Conservation (phyloP, 2,329 filamentous ascomycete genomes). For the Metarhizium rileyi region DNA sequence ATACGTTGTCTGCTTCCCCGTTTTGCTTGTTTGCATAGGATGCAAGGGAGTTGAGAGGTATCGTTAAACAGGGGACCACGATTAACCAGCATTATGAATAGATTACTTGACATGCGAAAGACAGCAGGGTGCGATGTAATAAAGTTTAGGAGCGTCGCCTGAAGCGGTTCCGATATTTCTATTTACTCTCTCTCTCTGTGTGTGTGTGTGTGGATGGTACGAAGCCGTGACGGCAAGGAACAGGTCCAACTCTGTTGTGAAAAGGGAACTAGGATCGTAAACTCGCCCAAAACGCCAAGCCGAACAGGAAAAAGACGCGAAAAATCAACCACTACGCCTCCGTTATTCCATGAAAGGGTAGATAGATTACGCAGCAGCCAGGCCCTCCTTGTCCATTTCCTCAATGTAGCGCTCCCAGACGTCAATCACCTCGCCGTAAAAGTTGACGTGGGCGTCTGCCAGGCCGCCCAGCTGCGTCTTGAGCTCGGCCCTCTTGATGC, state of each 20-base stretch:
- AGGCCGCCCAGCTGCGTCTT: constrained; percentile 74
- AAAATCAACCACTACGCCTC: background rate
- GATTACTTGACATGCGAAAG: background rate
- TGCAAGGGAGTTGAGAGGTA: background rate
- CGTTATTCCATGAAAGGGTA: background rate
- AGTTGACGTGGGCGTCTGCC: constrained; percentile 76
- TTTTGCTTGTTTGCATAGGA: background rate
- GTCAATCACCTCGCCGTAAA: constrained; percentile 70
- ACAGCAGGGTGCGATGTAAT: no score
- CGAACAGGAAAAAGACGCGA: constrained; percentile 1
- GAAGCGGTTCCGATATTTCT: background rate
- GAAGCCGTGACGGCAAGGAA: no score
- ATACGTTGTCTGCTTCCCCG: background rate
- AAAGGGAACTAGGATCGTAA: background rate
- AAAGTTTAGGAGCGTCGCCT: no score
- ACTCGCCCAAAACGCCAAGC: constrained; percentile 6
- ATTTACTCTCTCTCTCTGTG: no score
- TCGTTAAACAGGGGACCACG: background rate
- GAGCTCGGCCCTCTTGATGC: constrained; percentile 92
- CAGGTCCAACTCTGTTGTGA: no score
- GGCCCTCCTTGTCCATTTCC: constrained; percentile 68
- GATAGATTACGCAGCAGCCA: constrained; percentile 6
- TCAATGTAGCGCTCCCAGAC: constrained; percentile 86
- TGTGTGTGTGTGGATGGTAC: no score
- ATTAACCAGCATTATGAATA: background rate